These are phyloP conservation scores for Ampelocalamus luodianensis DNA, from an alignment of 176 grass and related monocot species.

Conservation along the genomic window DNA sequence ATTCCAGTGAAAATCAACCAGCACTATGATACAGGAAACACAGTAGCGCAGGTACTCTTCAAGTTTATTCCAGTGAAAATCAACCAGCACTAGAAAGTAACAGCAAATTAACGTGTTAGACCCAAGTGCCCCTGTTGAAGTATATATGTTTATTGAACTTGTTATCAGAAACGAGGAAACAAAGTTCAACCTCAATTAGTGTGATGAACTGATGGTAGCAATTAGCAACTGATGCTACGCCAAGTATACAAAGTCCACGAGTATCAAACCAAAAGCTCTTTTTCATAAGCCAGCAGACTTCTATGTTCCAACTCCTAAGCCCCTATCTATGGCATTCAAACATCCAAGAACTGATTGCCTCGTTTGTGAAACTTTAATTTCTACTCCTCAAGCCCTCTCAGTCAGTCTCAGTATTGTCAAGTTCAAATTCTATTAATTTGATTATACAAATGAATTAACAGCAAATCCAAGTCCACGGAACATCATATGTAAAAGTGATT, in stretches of 20 bases:
- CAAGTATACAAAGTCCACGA: constrained; percentile 26
- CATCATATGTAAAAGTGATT: constrained; percentile 29
- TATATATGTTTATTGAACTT: background rate
- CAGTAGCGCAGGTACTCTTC: background rate
- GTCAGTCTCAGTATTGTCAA: background rate
- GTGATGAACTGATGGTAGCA: background rate
- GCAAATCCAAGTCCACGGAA: constrained; percentile 36
- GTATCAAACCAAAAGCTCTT: background rate
- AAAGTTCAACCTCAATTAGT: constrained; percentile 33
- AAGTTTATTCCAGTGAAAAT: constrained; percentile 8
- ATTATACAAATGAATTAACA: constrained; percentile 29
- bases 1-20: constrained; percentile 13
- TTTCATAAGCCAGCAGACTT: constrained; percentile 18
- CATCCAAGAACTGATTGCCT: background rate
- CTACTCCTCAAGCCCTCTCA: constrained; percentile 1
- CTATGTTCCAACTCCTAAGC: background rate
- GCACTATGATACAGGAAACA: background rate
- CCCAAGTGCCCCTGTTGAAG: background rate
- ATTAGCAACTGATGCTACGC: background rate
- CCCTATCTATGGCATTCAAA: background rate
- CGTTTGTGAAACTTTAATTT: background rate
- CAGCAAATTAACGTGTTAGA: background rate
- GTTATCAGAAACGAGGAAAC: background rate
- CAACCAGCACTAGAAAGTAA: background rate
- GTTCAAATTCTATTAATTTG: constrained; percentile 31